These are phyloP conservation scores for Xylariaceae sp. DNA, from an alignment of 2,329 filamentous ascomycete genomes.

Conservation along the genomic window DNA sequence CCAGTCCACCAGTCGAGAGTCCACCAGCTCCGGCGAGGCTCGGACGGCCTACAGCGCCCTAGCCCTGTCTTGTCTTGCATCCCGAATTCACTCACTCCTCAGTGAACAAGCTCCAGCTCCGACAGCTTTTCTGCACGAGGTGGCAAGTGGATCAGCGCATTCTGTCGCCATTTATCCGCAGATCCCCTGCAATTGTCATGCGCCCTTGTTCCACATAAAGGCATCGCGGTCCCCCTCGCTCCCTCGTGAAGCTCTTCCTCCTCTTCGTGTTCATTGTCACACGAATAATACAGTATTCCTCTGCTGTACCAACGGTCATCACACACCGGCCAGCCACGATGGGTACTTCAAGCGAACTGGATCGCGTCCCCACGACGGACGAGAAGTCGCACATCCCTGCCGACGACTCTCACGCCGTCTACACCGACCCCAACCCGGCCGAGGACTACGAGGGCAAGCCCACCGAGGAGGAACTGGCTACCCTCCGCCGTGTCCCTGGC, in stretches of 20 bases:
- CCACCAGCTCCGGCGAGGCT: too few species aligned
- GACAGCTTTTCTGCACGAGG: background rate
- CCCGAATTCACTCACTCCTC: too few species aligned
- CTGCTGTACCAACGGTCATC: constrained; percentile 8
- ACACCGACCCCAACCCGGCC: constrained; percentile 24
- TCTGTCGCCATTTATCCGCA: constrained; percentile 4
- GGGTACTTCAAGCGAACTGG: constrained; percentile 18
- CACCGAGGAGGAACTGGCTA: constrained; percentile 42
- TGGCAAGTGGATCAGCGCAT: constrained; percentile 14
- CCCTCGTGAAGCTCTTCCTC: constrained; percentile 3
- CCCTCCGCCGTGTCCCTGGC: constrained; percentile 41
- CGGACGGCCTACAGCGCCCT: too few species aligned
- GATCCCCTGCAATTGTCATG: background rate
- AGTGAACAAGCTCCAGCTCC: background rate
- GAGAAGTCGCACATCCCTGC: constrained; percentile 22
- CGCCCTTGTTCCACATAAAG: constrained; percentile 17
- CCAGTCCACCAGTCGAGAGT: too few species aligned
- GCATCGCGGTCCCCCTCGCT: constrained; percentile 4
- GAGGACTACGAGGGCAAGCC: constrained; percentile 36
- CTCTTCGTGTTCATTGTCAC: constrained; percentile 7
- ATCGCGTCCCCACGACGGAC: constrained; percentile 17
- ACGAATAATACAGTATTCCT: too few species aligned
- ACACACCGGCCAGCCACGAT: constrained; percentile 11
- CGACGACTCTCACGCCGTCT: constrained; percentile 22
- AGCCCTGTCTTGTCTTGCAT: too few species aligned